phyloP scores from a whole-genome alignment of 176 grass and related monocot species.

The Olyra latifolia region DNA sequence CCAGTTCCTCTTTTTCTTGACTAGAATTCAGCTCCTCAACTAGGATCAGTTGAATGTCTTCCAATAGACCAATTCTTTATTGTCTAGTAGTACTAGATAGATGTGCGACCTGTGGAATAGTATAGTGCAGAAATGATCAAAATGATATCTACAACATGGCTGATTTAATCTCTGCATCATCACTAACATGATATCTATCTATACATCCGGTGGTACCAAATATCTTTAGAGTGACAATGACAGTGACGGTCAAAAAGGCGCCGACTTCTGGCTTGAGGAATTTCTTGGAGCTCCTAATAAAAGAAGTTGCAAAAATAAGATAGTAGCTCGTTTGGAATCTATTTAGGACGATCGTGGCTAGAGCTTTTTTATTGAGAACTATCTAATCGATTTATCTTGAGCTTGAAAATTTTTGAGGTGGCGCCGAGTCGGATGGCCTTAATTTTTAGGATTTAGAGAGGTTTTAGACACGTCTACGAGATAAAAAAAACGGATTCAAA shows the following conservation, averaged over 20 bases:
- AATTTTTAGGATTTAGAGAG: too few relatives aligned
- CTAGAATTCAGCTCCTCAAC: slow-evolving; percentile 28
- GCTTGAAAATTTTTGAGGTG: too few relatives aligned
- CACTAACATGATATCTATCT: slow-evolving; percentile 3
- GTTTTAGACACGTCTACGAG: too few relatives aligned
- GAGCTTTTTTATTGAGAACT: too few relatives aligned
- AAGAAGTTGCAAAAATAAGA: too few relatives aligned
- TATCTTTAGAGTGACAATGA: slow-evolving; percentile 15
- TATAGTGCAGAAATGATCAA: neutral
- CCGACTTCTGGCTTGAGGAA: slow-evolving; percentile 12
- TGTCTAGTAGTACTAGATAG: neutral
- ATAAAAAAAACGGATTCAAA: too few relatives aligned
- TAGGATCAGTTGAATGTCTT: slow-evolving; percentile 23
- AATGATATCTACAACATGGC: slow-evolving; percentile 2
- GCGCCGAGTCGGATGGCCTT: too few relatives aligned
- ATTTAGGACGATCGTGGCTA: too few relatives aligned
- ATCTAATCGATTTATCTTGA: too few relatives aligned
- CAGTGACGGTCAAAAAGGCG: slow-evolving; percentile 13
- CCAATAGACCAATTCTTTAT: neutral
- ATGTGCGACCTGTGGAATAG: neutral
- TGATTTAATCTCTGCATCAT: neutral
- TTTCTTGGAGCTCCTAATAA: too few relatives aligned
- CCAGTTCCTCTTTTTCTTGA: neutral
- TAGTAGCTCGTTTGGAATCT: too few relatives aligned
- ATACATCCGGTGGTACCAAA: neutral